Conservation (phyloP, 1,139 yeast species). For the Wickerhamiella pararugosa region DNA sequence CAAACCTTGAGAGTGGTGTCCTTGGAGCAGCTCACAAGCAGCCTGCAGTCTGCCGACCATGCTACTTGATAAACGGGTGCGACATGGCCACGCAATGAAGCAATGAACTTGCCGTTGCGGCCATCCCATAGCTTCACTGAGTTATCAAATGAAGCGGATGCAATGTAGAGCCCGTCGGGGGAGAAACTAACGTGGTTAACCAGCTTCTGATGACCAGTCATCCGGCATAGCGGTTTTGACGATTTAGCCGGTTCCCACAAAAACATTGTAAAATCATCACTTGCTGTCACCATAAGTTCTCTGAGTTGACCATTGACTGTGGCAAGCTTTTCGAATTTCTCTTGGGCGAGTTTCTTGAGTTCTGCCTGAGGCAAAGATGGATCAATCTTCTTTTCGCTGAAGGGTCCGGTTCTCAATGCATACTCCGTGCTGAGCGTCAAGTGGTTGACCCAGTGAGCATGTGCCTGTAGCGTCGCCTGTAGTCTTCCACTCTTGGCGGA, state of each 20-base stretch:
- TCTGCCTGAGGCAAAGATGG: slow-evolving; percentile 32
- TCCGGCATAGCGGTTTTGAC: slow-evolving; percentile 70
- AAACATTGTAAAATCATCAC: slow-evolving; percentile 96
- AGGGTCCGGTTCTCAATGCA: slow-evolving; percentile 71
- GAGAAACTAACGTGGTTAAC: slow-evolving; percentile 93
- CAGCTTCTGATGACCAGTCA: slow-evolving; percentile 95
- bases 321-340: slow-evolving; percentile 66
- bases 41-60: slow-evolving; percentile 91
- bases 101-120: slow-evolving; percentile 70
- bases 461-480: slow-evolving; percentile 66
- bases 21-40: slow-evolving; percentile 84
- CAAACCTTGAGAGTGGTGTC: slow-evolving; percentile 95
- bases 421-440: slow-evolving; percentile 82
- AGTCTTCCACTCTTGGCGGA: slow-evolving; percentile 68
- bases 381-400: slow-evolving; percentile 36
- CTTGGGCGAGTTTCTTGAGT: slow-evolving; percentile 43
- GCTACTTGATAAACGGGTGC: slow-evolving; percentile 98
- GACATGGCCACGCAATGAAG: slow-evolving; percentile 92
- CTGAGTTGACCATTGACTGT: slow-evolving; percentile 49
- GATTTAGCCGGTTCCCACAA: slow-evolving; percentile 84
- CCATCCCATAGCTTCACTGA: slow-evolving; percentile 96
- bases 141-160: slow-evolving; percentile 90
- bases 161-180: slow-evolving; percentile 86
- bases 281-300: slow-evolving; percentile 85
- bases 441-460: slow-evolving; percentile 98